Base-by-base conservation (phyloP, 1,284 basidiomycete species). In the Leccinum huronense region DNA sequence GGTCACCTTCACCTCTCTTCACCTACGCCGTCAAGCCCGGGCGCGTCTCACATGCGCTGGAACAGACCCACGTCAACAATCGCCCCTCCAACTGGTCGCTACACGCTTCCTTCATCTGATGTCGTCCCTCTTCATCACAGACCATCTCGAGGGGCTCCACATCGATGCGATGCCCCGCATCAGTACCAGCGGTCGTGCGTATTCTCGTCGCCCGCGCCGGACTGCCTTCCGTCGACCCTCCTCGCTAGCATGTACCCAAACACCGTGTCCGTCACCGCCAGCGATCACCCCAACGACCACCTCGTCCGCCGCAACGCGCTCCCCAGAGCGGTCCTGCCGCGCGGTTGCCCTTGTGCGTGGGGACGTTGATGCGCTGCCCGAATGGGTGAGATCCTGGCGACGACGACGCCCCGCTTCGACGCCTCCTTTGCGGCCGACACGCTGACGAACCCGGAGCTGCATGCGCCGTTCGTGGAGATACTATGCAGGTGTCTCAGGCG, bases 21-120 rank as follows among this genome's bases (percentile, higher is more conserved):
- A 76, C 73, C 11, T 83, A 86, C 70, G 70, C 70, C 2, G 66
- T 72, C 30, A 61, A 64, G 3, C 65, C 66, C 66, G 34, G 54
- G 5, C 67, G 58, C 5, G 3, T 64, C 23, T 55, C 60, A 33
- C 55, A 57, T 33, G 53, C 34, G 27, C 27, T 13, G 16, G 31
- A 59, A 3, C 60, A 62, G 36, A 73, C 82, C 5, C 73, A 73
- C 3, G 75, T 91, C 57, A 72, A 72, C 30, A 87, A 83, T 2
- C 89, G 77, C 82, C 11, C 87, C 10, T 79, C 81, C 10, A 90
- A 92, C 68, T 91, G 89, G 89, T 79, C 82, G 5, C 74, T 92
- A 4, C 89, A 92, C 66, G 90, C 89, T 1, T 86, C 87, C 6
- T 87, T 87, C 16, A 85, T 92, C 69, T 92, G 89, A 76, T 81